Conservation (phyloP, 2,329 filamentous ascomycete genomes). For the Septoria linicola region DNA sequence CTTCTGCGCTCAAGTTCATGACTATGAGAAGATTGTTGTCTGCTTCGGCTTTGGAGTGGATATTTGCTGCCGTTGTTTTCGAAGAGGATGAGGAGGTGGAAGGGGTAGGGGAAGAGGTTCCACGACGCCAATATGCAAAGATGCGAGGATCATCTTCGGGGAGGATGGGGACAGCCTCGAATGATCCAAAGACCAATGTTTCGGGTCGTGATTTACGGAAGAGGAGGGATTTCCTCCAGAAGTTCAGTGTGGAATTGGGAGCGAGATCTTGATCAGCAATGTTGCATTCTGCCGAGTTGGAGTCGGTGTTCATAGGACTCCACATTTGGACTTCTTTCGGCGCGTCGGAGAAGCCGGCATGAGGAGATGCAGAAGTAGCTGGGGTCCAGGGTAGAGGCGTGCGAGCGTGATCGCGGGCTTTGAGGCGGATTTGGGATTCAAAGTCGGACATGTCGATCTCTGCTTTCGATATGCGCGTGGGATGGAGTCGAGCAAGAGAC, state of each 20-base stretch:
- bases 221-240: constrained; percentile 23
- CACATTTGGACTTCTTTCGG: constrained; percentile 14
- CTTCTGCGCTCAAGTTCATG: constrained; percentile 21
- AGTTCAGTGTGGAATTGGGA: constrained; percentile 18
- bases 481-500: background rate
- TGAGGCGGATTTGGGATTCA: constrained; percentile 54
- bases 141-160: constrained; percentile 10
- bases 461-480: background rate
- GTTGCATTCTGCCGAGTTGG: constrained; percentile 17
- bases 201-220: constrained; percentile 19
- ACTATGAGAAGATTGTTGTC: constrained; percentile 22
- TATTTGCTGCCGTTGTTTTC: no score
- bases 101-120: no score
- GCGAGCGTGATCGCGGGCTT: constrained; percentile 66
- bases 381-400: constrained; percentile 33
- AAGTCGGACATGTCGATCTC: constrained; percentile 40
- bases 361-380: background rate
- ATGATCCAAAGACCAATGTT: constrained; percentile 23
- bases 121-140: constrained; percentile 24
- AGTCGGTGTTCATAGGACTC: constrained; percentile 28
- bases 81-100: no score
- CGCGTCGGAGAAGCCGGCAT: constrained; percentile 58
- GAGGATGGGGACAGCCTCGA: constrained; percentile 17
- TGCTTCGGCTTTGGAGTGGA: background rate
- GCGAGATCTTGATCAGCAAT: constrained; percentile 17